Evolutionary conservation across 345 rosid genomes (phyloP).

Genomic region (Ceriops tagal): DNA sequence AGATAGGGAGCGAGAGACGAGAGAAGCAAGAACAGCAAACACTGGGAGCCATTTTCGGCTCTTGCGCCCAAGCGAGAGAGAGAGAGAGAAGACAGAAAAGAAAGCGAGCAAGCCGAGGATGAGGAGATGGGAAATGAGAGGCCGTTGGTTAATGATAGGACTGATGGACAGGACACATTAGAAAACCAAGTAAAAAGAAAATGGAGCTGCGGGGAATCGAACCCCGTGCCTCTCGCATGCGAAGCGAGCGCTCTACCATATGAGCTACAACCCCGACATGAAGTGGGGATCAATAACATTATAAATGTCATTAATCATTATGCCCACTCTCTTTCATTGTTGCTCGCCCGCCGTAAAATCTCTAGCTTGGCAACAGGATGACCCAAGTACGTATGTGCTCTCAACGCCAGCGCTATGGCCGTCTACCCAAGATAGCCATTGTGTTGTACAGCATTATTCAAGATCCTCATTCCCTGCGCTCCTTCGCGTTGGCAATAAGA

Average conservation of each 20-base stretch:
- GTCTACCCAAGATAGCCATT: constrained; percentile 21
- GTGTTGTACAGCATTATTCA: constrained; percentile 25
- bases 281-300: too few species aligned
- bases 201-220: constrained; percentile 96
- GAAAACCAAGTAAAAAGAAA: too few species aligned
- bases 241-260: constrained; percentile 99
- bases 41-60: constrained; percentile 29
- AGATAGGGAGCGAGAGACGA: constrained; percentile 30
- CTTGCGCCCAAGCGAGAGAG: constrained; percentile 17
- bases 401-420: constrained; percentile 1
- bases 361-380: too few species aligned
- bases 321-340: too few species aligned
- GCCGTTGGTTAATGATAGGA: background rate
- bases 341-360: too few species aligned
- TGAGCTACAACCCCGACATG: constrained; percentile 64
- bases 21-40: constrained; percentile 41
- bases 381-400: background rate
- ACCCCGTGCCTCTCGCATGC: constrained; percentile 99
- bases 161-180: too few species aligned
- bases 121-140: constrained; percentile 20
- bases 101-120: background rate
- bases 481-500: constrained; percentile 77
- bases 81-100: constrained; percentile 25
- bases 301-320: too few species aligned
- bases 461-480: constrained; percentile 61